Conservation (phyloP, 2,329 filamentous ascomycete genomes). For the Passalora sequoiae region DNA sequence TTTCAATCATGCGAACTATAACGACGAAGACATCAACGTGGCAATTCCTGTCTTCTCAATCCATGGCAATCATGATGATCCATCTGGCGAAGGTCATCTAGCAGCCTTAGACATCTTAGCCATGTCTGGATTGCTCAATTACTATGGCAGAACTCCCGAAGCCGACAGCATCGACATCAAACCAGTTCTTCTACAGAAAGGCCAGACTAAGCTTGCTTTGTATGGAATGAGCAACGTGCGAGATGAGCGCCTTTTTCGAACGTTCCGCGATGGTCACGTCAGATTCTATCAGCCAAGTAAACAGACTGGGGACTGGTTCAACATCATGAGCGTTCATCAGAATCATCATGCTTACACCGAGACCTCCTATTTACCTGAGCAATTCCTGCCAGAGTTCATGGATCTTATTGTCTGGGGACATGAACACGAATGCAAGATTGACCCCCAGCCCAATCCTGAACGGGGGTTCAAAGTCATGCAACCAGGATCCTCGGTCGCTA, state of each 20-base stretch:
- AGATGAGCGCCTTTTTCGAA: conserved; percentile 89
- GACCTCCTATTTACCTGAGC: conserved; percentile 91
- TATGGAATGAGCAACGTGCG: conserved; percentile 95
- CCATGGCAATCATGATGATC: conserved; percentile 96
- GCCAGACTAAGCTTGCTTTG: conserved; percentile 81
- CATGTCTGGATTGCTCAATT: conserved; percentile 87
- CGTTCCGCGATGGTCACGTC: conserved; percentile 87
- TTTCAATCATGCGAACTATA: conserved; percentile 94
- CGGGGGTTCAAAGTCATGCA: conserved; percentile 96
- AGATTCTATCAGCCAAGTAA: conserved; percentile 82
- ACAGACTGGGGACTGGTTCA: conserved; percentile 89
- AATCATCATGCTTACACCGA: conserved; percentile 90
- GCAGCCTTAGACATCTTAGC: conserved; percentile 89
- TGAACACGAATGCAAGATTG: conserved; percentile 91
- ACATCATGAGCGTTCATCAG: conserved; percentile 89
- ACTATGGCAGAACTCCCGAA: conserved; percentile 87
- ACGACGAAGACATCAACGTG: conserved; percentile 94
- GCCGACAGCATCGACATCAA: conserved; percentile 91
- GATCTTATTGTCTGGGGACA: conserved; percentile 95
- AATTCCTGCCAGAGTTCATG: conserved; percentile 84
- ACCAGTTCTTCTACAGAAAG: conserved; percentile 88
- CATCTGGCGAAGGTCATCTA: conserved; percentile 88
- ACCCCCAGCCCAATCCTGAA: conserved; percentile 75
- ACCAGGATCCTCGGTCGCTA: conserved; percentile 91
- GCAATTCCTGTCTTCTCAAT: conserved; percentile 97